A percentile compares a stretch with the other conserved stretches of the same genome.
Evolutionary conservation across 768 basidiomycete species (phyloP).

Genomic region (Pleurotus giganteus): DNA sequence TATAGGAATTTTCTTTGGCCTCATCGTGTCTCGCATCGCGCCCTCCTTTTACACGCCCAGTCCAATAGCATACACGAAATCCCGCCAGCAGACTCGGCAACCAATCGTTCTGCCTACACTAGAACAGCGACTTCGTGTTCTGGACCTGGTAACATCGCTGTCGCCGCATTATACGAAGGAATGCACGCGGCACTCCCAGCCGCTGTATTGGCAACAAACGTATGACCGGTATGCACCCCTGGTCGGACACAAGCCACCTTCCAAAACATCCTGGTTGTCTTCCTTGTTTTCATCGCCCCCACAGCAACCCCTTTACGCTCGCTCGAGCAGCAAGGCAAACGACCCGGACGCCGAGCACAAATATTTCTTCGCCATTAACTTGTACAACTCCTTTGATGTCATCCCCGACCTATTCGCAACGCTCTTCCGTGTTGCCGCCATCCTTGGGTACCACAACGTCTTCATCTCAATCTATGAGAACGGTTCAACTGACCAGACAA

Average conservation of each 20-base stretch:
- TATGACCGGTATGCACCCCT: constrained; percentile 82
- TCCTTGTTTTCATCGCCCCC: constrained; percentile 34
- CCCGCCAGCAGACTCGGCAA: constrained; percentile 54
- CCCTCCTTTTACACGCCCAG: constrained; percentile 38
- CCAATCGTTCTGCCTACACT: constrained; percentile 74
- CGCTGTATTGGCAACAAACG: constrained; percentile 82
- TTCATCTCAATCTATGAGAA: constrained; percentile 99
- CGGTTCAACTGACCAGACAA: constrained; percentile 98
- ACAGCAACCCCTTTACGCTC: constrained; percentile 18
- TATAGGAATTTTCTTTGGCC: constrained; percentile 61
- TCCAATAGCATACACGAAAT: constrained; percentile 36
- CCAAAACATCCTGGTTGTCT: constrained; percentile 60
- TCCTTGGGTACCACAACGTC: constrained; percentile 97
- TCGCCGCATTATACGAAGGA: constrained; percentile 91
- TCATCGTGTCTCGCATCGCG: constrained; percentile 51
- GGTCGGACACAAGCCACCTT: constrained; percentile 69
- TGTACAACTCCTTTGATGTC: constrained; percentile 99
- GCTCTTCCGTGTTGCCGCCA: constrained; percentile 87
- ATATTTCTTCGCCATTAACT: constrained; percentile 98
- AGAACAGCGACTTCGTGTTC: constrained; percentile 81
- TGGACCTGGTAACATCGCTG: constrained; percentile 83
- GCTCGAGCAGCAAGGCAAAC: constrained; percentile 38
- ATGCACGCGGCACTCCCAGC: constrained; percentile 84
- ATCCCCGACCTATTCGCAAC: constrained; percentile 97
- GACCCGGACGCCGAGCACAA: constrained; percentile 72